phyloP scores from a whole-genome alignment of 2,329 filamentous ascomycete species.

The Beauveria varroae region DNA sequence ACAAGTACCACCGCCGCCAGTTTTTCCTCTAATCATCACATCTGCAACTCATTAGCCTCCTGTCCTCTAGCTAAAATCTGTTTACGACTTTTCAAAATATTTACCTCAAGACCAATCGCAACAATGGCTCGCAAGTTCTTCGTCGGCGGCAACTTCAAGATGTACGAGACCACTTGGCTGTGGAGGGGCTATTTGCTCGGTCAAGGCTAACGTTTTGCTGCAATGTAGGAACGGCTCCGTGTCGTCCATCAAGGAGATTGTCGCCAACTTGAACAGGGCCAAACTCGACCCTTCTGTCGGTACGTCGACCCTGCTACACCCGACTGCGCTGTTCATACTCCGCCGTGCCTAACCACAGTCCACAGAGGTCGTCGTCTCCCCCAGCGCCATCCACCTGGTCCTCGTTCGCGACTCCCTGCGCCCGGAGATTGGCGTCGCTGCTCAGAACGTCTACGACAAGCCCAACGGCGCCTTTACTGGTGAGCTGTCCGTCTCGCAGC shows the following conservation, averaged over 20 bases:
- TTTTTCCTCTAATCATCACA: neutral
- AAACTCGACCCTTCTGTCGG: constrained; percentile 69
- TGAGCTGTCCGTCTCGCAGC: constrained; percentile 87
- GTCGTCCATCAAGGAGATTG: constrained; percentile 83
- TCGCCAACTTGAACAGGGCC: constrained; percentile 80
- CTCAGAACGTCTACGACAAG: constrained; percentile 97
- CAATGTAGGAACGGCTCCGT: constrained; percentile 78
- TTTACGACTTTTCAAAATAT: neutral
- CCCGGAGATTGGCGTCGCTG: constrained; percentile 72
- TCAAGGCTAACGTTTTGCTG: neutral
- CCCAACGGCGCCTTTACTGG: constrained; percentile 95
- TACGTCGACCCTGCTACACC: constrained; percentile 33
- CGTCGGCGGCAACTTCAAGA: constrained; percentile 99
- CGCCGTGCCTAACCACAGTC: constrained; percentile 10
- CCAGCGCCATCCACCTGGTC: constrained; percentile 83
- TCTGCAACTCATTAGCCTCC: neutral
- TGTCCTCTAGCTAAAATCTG: neutral
- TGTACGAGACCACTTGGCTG: constrained; percentile 49
- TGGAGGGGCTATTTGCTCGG: constrained; percentile 4
- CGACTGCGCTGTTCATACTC: constrained; percentile 9
- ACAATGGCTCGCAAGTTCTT: constrained; percentile 95
- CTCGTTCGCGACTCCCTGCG: constrained; percentile 74
- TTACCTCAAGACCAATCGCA: constrained; percentile 26
- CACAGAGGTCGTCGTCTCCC: constrained; percentile 88
- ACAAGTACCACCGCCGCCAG: neutral